Conservation (phyloP, 305 asterid species). For the Fraxinus baroniana region DNA sequence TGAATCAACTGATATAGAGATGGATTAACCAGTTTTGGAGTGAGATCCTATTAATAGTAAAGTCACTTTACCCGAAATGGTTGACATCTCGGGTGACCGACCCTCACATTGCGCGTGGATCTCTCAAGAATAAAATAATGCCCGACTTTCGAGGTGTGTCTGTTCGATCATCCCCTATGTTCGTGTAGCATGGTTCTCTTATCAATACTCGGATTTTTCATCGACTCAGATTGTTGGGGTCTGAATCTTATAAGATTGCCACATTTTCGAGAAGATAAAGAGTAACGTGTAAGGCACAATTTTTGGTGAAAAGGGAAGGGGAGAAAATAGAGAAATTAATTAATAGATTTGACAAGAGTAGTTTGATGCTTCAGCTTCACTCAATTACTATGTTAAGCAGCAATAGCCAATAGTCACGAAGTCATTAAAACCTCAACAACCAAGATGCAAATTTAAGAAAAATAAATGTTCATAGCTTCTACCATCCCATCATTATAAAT, state of each 20-base stretch:
- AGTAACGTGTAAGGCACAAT: not conserved
- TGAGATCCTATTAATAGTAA: too few relatives aligned
- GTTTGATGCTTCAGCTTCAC: conserved; percentile 6
- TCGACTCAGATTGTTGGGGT: not conserved
- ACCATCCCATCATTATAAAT: not conserved
- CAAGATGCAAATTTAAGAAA: conserved; percentile 5
- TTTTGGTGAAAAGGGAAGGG: not conserved
- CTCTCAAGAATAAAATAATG: too few relatives aligned
- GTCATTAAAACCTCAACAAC: conserved; percentile 31
- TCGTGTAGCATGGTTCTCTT: too few relatives aligned
- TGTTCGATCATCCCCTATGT: too few relatives aligned
- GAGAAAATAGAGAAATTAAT: not conserved
- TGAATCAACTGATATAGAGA: not conserved
- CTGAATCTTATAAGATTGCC: not conserved
- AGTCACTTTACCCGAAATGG: too few relatives aligned
- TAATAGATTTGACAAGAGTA: not conserved
- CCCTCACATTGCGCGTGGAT: too few relatives aligned
- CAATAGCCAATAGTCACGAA: not conserved
- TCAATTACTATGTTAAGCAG: not conserved
- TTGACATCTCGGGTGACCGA: too few relatives aligned
- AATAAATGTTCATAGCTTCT: not conserved
- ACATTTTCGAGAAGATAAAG: not conserved
- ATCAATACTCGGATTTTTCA: not conserved
- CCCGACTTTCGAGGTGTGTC: too few relatives aligned
- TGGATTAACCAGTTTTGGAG: not conserved